These are phyloP conservation scores for Cladosporium sp. DNA, from an alignment of 2,329 filamentous ascomycete species.

Conservation along the genomic window DNA sequence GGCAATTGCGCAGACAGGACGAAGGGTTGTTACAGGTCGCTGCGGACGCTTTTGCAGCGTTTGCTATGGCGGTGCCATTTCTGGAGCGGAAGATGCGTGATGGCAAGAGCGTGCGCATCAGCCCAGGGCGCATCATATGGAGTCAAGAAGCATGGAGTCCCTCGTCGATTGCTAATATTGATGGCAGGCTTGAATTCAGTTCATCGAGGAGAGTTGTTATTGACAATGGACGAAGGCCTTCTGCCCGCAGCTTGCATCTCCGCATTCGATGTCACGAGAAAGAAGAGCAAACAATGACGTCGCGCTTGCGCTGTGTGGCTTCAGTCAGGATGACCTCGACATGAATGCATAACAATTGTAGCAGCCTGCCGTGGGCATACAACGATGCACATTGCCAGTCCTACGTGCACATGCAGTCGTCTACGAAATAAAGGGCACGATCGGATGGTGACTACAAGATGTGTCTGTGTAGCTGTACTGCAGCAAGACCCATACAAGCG, in stretches of 20 bases:
- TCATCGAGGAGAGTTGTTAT: background rate
- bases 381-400: too few relatives aligned
- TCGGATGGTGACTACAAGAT: too few relatives aligned
- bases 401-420: too few relatives aligned
- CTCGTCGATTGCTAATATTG: background rate
- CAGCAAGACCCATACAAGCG: too few relatives aligned
- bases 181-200: background rate
- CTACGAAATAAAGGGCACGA: too few relatives aligned
- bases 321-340: too few relatives aligned
- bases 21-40: constrained; percentile 4
- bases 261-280: background rate
- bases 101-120: constrained; percentile 45
- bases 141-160: constrained; percentile 5
- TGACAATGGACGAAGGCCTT: background rate
- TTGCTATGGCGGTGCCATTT: constrained; percentile 4
- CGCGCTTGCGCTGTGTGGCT: too few relatives aligned
- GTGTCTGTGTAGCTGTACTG: too few relatives aligned
- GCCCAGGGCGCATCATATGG: constrained; percentile 36
- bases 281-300: constrained; percentile 1
- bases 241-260: background rate
- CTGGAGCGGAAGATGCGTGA: constrained; percentile 33
- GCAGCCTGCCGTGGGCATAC: too few relatives aligned
- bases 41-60: background rate
- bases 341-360: too few relatives aligned
- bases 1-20: constrained; percentile 17